These are phyloP conservation scores for Pisolithus tinctorius DNA, from an alignment of 768 basidiomycete species.

Conservation along the genomic window DNA sequence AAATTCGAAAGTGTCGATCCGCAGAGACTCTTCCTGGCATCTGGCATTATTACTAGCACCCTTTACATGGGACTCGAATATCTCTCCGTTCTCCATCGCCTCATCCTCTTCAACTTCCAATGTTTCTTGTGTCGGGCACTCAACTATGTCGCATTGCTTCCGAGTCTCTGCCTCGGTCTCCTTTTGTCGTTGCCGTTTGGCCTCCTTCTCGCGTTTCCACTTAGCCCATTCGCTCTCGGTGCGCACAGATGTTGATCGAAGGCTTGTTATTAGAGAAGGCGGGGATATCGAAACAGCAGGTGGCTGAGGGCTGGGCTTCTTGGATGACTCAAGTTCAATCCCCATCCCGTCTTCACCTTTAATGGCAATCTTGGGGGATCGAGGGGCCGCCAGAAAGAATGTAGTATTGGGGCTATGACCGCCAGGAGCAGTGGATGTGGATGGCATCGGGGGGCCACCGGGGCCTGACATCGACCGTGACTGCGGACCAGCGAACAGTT, in stretches of 20 bases:
- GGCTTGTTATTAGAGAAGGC: constrained; percentile 25
- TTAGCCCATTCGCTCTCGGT: constrained; percentile 61
- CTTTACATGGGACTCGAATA: constrained; percentile 17
- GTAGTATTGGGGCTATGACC: constrained; percentile 50
- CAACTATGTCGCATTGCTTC: constrained; percentile 24
- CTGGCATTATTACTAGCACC: constrained; percentile 35
- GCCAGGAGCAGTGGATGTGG: constrained; percentile 32
- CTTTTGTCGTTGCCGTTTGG: constrained; percentile 16
- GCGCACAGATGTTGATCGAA: constrained; percentile 37
- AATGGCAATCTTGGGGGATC: constrained; percentile 40
- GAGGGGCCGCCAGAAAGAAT: constrained; percentile 51
- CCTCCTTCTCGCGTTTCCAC: constrained; percentile 35
- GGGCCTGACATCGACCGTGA: constrained; percentile 43
- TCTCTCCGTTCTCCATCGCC: constrained; percentile 27
- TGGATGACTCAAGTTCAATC: constrained; percentile 50
- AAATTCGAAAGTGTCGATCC: constrained; percentile 55
- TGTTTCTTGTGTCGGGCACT: constrained; percentile 37
- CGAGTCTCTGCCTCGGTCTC: constrained; percentile 22
- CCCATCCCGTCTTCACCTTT: constrained; percentile 62
- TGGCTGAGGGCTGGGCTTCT: constrained; percentile 39
- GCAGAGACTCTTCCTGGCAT: constrained; percentile 45
- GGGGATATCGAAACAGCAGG: constrained; percentile 24
- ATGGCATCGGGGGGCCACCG: constrained; percentile 60
- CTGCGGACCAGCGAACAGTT: constrained; percentile 35
- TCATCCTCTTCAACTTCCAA: constrained; percentile 38